A percentile compares a stretch with the other conserved stretches of the same genome.
Evolutionary conservation across 1,284 basidiomycete genomes (phyloP).

Genomic region (Erythrobasidium hasegawianum): DNA sequence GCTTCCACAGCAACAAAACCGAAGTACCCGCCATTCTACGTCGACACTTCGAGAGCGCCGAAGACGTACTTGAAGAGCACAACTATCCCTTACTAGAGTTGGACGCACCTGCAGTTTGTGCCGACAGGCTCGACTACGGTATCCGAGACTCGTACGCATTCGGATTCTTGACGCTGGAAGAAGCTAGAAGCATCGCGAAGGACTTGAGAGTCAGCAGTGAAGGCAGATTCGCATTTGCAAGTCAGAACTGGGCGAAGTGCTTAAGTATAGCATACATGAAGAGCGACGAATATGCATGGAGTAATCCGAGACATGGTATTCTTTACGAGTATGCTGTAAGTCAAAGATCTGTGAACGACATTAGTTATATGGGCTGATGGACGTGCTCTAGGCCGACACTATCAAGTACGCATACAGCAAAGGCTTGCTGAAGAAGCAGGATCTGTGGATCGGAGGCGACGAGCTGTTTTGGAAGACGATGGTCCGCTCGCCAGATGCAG

Average conservation of each 20-base stretch:
- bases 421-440: slow-evolving; percentile 22
- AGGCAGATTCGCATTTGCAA: slow-evolving; percentile 25
- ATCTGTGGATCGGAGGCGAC: slow-evolving; percentile 32
- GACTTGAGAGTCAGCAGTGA: slow-evolving; percentile 12
- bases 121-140: slow-evolving; percentile 40
- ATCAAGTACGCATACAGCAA: slow-evolving; percentile 23
- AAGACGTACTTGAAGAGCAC: slow-evolving; percentile 36
- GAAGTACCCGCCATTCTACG: slow-evolving; percentile 18
- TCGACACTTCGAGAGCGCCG: slow-evolving; percentile 8
- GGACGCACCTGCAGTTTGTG: slow-evolving; percentile 38
- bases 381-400: slow-evolving; percentile 4
- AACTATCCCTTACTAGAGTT: slow-evolving; percentile 39
- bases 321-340: slow-evolving; percentile 33
- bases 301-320: slow-evolving; percentile 28
- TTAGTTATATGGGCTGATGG: neutral
- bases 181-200: slow-evolving; percentile 27
- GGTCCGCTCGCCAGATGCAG: slow-evolving; percentile 3
- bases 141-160: slow-evolving; percentile 37
- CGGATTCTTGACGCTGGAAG: slow-evolving; percentile 21
- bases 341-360: neutral
- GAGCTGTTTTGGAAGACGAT: slow-evolving; percentile 31
- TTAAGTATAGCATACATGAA: slow-evolving; percentile 32
- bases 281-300: slow-evolving; percentile 32
- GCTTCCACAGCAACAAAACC: slow-evolving; percentile 13
- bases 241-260: slow-evolving; percentile 10